Evolutionary conservation across 2,329 filamentous ascomycete genomes (phyloP), one percentile per base, ranked within the genome.

Genomic region (Tolypocladium paradoxum): DNA sequence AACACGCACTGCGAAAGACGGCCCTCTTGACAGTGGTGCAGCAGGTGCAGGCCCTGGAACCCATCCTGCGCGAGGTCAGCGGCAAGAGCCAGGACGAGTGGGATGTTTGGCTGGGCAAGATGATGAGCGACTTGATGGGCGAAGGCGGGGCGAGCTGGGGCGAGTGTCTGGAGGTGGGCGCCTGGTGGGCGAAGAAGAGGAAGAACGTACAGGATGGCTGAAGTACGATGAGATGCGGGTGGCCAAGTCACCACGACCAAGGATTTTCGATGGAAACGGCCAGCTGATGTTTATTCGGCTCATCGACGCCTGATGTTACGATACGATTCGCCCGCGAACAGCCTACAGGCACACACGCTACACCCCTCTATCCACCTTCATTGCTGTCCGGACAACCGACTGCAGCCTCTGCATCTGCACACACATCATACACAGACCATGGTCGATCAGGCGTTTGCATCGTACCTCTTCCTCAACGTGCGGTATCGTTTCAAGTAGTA

Each of bases 401-500:
- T 11, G 5, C 43, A 7, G 6, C 43, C 18, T 33, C 27, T 31
- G 27, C 43, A 33, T 31, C 14, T n/a, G 8, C 43, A 33, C 27
- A 33, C n/a, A 11, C 43, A 33, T 47, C 43, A 20, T 47, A 20
- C 43, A 20, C 27, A 16, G 3, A 46, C 29, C 11, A 49, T 47
- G 4, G 35, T 43, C 72, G 27, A 57, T 67, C 54, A 71, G 20
- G 66, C 68, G 36, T 64, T 57, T 45, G 65, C 70, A 57, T 83
- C 79, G 72, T 96, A 96, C 65, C 89, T 79, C 72, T 93, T 85
- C 64, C 86, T 84, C 63, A 96, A 73, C 29, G 88, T 83, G 61
- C 92, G 85, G 73, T 96, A 96, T 67, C 88, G 82, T 75, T 95
- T 96, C 63, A 96, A 76, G 73, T 93, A 95, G 70, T 95, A 95